Evolutionary conservation across 495 filamentous ascomycete genomes (phyloP), one percentile per base, ranked within the genome.

Genomic region (Tuber umbilicatum): DNA sequence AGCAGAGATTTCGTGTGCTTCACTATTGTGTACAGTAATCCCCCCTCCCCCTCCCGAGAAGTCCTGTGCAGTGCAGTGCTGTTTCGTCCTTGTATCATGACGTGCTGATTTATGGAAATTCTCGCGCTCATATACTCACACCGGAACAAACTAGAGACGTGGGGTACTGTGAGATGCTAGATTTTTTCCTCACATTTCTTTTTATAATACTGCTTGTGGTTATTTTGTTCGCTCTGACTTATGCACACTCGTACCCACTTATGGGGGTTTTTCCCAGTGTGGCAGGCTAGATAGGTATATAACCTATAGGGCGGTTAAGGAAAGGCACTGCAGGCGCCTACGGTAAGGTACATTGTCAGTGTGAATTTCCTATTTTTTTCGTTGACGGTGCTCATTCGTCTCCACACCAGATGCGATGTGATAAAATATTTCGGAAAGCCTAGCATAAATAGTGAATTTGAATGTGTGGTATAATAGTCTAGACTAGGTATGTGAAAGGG

Each of bases 291-390:
- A 4, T 12, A 27, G 9, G 12, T 64, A 17, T 64, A 31, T n/a
- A n/a, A n/a, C n/a, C n/a, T n/a, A n/a, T 64, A 64, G n/a, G 55
- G 55, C 55, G 55, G 55, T 64, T 64, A 64, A 64, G 10, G 12
- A 64, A 31, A 14, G 55, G n/a, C 47, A n/a, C 31, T 64, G n/a
- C 55, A 27, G 55, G 55, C 55, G 55, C 55, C 55, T 64, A 64
- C n/a, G n/a, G 6, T 64, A 31, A 31, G n/a, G n/a, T 64, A 55
- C 55, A 31, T 64, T 64, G n/a, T 64, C n/a, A 5, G 27, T 64
- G 55, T 17, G n/a, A 64, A 64, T 31, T 60, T n/a, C 47, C 47
- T 5, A 31, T 60, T 31, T 60, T 14, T 60, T 64, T 55, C n/a
- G 3, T 10, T n/a, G 7, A n/a, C 12, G 23, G 47, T n/a, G 23